Evolutionary conservation across 225 moss, liverwort and hornwort species (phyloP).

Genomic region (Marchantia polymorpha): DNA sequence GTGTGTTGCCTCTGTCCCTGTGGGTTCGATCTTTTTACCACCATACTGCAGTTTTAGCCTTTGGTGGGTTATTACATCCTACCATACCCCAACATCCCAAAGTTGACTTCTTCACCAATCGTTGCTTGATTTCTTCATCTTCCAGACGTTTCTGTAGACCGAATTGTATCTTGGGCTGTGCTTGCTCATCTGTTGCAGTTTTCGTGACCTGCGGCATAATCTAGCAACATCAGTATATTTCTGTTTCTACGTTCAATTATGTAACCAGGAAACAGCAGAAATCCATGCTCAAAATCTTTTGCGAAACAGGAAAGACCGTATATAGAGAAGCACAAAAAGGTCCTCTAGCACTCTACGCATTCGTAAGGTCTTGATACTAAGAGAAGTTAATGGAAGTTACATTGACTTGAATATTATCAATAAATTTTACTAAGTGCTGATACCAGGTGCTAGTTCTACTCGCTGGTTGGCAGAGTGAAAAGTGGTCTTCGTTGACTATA

Average conservation of each 20-base stretch:
- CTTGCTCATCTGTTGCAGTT: not conserved
- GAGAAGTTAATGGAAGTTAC: not conserved
- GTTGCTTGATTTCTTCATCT: not conserved
- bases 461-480: conserved; percentile 3
- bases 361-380: too few species aligned
- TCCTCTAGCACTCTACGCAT: too few species aligned
- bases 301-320: too few species aligned
- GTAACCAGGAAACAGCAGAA: too few species aligned
- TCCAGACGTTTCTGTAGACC: not conserved
- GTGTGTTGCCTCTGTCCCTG: too few species aligned
- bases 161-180: not conserved
- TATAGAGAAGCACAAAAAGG: too few species aligned
- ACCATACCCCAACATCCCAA: not conserved
- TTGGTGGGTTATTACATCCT: too few species aligned
- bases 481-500: not conserved
- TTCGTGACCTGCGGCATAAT: not conserved
- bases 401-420: not conserved
- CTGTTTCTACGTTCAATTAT: not conserved
- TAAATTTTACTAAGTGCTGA: not conserved
- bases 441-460: not conserved
- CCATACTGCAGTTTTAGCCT: too few species aligned
- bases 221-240: not conserved
- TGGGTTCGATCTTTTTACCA: too few species aligned
- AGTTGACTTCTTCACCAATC: not conserved
- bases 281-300: not conserved